Conservation (phyloP, 176 grass and related monocot species). For the Zizania latifolia region DNA sequence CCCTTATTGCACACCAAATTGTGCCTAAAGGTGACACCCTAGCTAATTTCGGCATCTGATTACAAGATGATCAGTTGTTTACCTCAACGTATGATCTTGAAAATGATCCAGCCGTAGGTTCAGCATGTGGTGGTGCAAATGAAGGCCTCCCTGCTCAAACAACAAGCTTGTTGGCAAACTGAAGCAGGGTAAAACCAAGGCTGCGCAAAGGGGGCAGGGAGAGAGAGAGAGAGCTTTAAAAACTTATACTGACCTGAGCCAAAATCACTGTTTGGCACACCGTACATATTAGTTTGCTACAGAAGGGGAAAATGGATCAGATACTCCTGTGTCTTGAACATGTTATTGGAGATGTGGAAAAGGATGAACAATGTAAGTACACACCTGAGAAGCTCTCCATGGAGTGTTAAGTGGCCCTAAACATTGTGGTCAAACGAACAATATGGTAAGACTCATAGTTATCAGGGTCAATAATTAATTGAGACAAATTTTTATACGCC, state of each 20-base stretch:
- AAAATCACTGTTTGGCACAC: slow-evolving; percentile 38
- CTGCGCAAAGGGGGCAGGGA: neutral
- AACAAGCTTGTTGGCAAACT: neutral
- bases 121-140: slow-evolving; percentile 35
- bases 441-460: slow-evolving; percentile 12
- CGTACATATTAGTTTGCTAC: slow-evolving; percentile 48
- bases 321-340: neutral
- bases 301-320: slow-evolving; percentile 18
- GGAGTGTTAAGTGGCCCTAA: slow-evolving; percentile 53
- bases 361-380: slow-evolving; percentile 13
- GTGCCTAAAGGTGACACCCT: neutral
- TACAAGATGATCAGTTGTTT: neutral
- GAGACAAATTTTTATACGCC: no score
- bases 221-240: neutral
- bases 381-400: slow-evolving; percentile 77
- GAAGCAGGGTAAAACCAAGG: neutral
- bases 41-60: slow-evolving; percentile 4
- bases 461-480: neutral
- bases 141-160: slow-evolving; percentile 47
- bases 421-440: slow-evolving; percentile 26
- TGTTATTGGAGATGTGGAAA: neutral
- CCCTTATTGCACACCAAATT: neutral
- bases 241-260: slow-evolving; percentile 27
- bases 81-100: slow-evolving; percentile 57
- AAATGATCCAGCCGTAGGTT: slow-evolving; percentile 35